Percentiles rank a stretch among this genome's conserved stretches.
Evolutionary conservation across 176 grass and related monocot genomes (phyloP).

Genomic region (Zea mays): Zm-B73-REFERENCE-NAM-5.0 NC_050097.1:40281501-40282000

Average conservation of each 20-base stretch:
- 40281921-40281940: no score
- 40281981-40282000: no score
- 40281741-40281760: background rate
- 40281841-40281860: no score
- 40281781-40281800: background rate
- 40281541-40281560: background rate
- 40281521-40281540: slow-evolving; percentile 3
- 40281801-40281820: no score
- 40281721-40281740: background rate
- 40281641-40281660: slow-evolving; percentile 64
- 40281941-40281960: no score
- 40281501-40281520: slow-evolving; percentile 57
- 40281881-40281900: no score
- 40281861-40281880: no score
- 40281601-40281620: slow-evolving; percentile 79
- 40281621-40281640: slow-evolving; percentile 80
- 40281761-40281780: background rate
- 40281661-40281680: slow-evolving; percentile 77
- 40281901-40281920: no score
- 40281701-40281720: slow-evolving; percentile 46
- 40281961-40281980: no score
- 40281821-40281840: no score
- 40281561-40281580: background rate
- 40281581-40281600: slow-evolving; percentile 41
- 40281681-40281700: slow-evolving; percentile 83